A percentile compares a stretch with the other conserved stretches of the same genome.
phyloP scores from a whole-genome alignment of 441 rosid genomes.

The Pelargonium myrrhifolium region DNA sequence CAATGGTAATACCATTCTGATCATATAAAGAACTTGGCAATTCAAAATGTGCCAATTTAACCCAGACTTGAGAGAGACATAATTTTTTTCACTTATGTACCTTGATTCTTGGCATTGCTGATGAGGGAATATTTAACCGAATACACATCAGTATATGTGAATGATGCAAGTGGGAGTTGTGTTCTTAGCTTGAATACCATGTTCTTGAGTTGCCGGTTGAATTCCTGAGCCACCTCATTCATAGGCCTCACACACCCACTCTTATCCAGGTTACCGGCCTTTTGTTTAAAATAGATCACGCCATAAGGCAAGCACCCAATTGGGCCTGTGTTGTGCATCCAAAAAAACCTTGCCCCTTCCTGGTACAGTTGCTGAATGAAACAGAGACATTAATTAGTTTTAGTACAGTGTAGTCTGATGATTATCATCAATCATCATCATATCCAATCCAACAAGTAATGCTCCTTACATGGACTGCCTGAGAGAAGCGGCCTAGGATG shows the following conservation, averaged over 20 bases:
- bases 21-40: not conserved
- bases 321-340: slow-evolving; percentile 67
- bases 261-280: slow-evolving; percentile 32
- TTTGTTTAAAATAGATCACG: slow-evolving; percentile 19
- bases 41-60: too few relatives aligned
- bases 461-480: slow-evolving; percentile 46
- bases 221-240: slow-evolving; percentile 45
- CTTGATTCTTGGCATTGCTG: slow-evolving; percentile 31
- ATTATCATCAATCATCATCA: too few relatives aligned
- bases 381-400: not conserved
- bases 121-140: slow-evolving; percentile 44
- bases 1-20: not conserved
- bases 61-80: too few relatives aligned
- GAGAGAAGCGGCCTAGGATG: slow-evolving; percentile 41
- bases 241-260: slow-evolving; percentile 43
- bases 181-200: slow-evolving; percentile 29
- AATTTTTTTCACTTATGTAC: slow-evolving; percentile 15
- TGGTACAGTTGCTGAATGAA: slow-evolving; percentile 39
- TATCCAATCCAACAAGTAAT: not conserved
- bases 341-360: slow-evolving; percentile 61
- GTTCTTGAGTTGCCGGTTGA: slow-evolving; percentile 46
- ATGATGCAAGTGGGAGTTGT: slow-evolving; percentile 33
- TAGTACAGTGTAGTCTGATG: slow-evolving; percentile 1
- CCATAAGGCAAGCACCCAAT: slow-evolving; percentile 52
- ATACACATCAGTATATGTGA: slow-evolving; percentile 50